Conservation (phyloP, 2,329 filamentous ascomycete species). For the Paraphoma sp. region DNA sequence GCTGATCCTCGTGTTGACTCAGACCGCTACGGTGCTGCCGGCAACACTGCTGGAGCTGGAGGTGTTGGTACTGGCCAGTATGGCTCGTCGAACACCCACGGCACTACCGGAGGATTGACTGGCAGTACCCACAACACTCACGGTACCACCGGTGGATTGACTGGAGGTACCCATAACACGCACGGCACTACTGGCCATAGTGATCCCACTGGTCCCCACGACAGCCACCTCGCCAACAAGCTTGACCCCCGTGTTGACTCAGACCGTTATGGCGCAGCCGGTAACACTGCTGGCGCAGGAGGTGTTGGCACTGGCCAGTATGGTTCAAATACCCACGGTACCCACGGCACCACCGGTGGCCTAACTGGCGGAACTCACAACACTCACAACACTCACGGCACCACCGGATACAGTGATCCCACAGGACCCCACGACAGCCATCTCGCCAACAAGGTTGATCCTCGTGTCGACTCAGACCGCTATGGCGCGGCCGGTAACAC, state of each 20-base stretch:
- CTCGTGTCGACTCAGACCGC: conserved; percentile 24
- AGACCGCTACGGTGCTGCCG: conserved; percentile 29
- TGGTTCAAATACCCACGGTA: conserved; percentile 1
- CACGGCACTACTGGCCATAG: conserved; percentile 5
- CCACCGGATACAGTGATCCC: conserved; percentile 20
- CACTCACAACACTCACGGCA: conserved; percentile 9
- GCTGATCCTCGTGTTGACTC: conserved; percentile 42
- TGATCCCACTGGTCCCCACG: conserved; percentile 41
- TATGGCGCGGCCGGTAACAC: conserved; percentile 27
- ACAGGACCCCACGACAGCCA: conserved; percentile 37
- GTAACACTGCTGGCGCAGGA: conserved; percentile 35
- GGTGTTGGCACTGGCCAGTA: conserved; percentile 17
- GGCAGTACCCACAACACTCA: conserved; percentile 20
- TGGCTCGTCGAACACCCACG: conserved; percentile 6
- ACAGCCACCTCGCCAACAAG: conserved; percentile 32
- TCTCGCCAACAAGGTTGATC: conserved; percentile 26
- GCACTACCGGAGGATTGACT: conserved; percentile 3
- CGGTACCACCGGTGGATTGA: conserved; percentile 14
- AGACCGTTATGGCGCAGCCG: conserved; percentile 27
- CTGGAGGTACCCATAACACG: conserved; percentile 8
- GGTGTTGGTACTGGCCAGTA: conserved; percentile 17
- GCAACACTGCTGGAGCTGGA: conserved; percentile 35
- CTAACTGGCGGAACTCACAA: conserved; percentile 12
- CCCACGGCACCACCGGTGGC: conserved; percentile 3
- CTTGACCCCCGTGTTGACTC: conserved; percentile 42